Evolutionary conservation across 495 filamentous ascomycete genomes (phyloP), one percentile per base, ranked within the genome.

Genomic region (Haplographium delicatum): DNA sequence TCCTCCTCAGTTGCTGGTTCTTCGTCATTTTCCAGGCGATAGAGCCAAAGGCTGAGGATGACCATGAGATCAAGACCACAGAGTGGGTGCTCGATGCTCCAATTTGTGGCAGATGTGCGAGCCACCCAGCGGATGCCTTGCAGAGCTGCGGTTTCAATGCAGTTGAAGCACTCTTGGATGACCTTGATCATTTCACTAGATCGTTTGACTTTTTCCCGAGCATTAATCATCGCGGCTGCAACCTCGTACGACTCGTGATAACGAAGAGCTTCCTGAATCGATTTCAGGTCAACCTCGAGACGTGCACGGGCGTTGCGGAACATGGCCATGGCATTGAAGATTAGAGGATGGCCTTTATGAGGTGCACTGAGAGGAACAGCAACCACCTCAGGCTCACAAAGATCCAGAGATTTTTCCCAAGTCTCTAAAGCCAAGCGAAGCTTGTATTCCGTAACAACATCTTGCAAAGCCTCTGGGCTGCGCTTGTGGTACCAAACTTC

Each of bases 401-500:
- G 75, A 42, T 95, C 89, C 7, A 97, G 78, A 15, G 93, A 94
- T 73, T 83, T 89, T 76, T 96, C 91, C 93, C 93, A 98, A 18
- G 91, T 96, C 72, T 97, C 93, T 47, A 98, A 74, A 37, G 93
- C 93, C 20, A 96, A 80, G 52, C 94, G 82, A 47, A 98, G 84
- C 75, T 96, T 98, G 79, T 96, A 98, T 68, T 98, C 93, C 15
- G 91, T 95, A 8, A 96, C 91, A 40, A 96, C 90, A 66, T 95
- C 91, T 65, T 96, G 93, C 44, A 96, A 73, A 38, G 90, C 89
- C 67, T 96, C 91, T 34, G 91, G 90, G 68, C 87, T 96, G 54
- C 93, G 87, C 79, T 96, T 96, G 71, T 96, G 89, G 63, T 91
- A 93, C 93, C 91, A 98, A 4, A 98, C 93, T 62, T 96, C 93